phyloP scores from a whole-genome alignment of 2,329 filamentous ascomycete genomes.

The Trichoderma asperellum region DNA sequence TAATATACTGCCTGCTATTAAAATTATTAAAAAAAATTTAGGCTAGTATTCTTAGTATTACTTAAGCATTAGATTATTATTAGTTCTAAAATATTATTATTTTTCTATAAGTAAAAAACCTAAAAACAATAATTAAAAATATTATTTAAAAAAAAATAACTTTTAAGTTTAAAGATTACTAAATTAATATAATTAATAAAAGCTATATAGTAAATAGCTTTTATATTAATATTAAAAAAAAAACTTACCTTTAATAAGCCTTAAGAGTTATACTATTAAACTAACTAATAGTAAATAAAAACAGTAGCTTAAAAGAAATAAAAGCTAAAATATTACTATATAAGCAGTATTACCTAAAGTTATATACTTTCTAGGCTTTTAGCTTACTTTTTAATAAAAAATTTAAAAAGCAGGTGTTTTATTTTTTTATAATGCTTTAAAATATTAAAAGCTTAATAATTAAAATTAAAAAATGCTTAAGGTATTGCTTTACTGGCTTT shows the following conservation, averaged over 20 bases:
- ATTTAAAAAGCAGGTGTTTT: not conserved
- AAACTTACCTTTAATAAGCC: not conserved
- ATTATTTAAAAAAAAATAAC: not conserved
- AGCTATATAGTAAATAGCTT: not conserved
- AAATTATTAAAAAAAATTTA: not conserved
- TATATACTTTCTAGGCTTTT: not conserved
- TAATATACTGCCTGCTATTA: not conserved
- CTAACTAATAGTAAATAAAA: too few species aligned
- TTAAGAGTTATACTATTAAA: not conserved
- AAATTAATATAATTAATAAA: not conserved
- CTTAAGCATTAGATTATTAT: not conserved
- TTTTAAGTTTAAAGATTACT: not conserved
- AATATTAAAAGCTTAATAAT: too few species aligned
- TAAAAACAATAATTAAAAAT: not conserved
- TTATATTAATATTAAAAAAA: not conserved
- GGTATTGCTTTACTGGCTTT: not conserved
- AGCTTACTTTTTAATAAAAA: not conserved
- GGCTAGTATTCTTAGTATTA: not conserved
- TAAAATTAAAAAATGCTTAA: not conserved
- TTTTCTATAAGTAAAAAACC: not conserved
- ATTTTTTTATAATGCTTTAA: too few species aligned
- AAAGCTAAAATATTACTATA: not conserved
- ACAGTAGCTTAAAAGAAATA: not conserved
- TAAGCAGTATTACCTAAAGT: not conserved
- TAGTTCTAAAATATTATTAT: not conserved